Base-by-base conservation (phyloP, 2,329 filamentous ascomycete genomes). In the Beauveria australis region DNA sequence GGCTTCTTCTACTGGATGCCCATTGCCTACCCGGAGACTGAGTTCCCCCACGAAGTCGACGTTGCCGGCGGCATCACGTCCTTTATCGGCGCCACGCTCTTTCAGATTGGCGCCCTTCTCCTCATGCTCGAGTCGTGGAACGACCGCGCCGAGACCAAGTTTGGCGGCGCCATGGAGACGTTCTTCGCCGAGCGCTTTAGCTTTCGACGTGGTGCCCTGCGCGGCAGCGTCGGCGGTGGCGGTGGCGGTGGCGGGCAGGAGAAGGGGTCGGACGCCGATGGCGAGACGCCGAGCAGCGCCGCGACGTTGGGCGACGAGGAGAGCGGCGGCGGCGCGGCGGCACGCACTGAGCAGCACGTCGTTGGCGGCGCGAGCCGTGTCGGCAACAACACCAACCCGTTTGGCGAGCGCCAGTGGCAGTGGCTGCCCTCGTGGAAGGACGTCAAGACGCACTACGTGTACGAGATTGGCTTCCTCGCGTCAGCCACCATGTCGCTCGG, bases 381-480 rank as follows among this genome's bases (percentile, higher is more conserved):
- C 41, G 40, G 46, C 40, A 33, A 30, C 40, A 33, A 24, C 24
- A 24, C 26, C 12, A 51, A 55, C 26, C 48, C 59, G 8, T 59
- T 59, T 64, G 60, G 61, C 65, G 28, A 68, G 52, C 62, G 71
- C 30, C 67, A 68, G 2, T 88, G 85, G 81, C 72, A 74, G 22
- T 88, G 84, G 85, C 80, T 78, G 60, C 85, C 85, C 1, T 78
- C 80, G 0, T 75, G 71, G 70, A 63, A 76, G 28, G 83, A 87
- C 58, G 69, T 88, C 19, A 73, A 70, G 24, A 81, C 76, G 2
- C 84, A 87, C 68, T 88, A 87, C 68, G 63, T 86, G 46, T 80
- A 77, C 65, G 83, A 87, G 63, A 72, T 88, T 19, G 85, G 85
- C 2, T 88, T 88, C 67, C 74, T 87, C 28, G 85, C 85, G 2